phyloP scores from a whole-genome alignment of 352 stramenopile genomes.

The Phytophthora brassicae region DNA sequence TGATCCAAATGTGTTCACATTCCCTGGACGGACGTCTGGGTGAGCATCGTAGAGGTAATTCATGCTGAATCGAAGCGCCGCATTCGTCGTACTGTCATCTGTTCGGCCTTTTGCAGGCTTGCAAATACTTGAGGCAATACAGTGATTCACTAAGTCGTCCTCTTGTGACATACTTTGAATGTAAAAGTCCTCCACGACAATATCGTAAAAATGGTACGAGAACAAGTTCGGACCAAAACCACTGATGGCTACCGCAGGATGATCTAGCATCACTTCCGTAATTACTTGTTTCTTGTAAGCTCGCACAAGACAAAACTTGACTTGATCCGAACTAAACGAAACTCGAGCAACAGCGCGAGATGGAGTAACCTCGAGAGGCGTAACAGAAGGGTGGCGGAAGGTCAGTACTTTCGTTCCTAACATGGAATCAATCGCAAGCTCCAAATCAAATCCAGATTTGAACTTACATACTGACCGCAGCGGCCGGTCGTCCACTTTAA shows the following conservation, averaged over 20 bases:
- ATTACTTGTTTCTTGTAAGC: slow-evolving; percentile 63
- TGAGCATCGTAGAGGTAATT: slow-evolving; percentile 72
- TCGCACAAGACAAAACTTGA: slow-evolving; percentile 75
- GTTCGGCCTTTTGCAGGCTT: slow-evolving; percentile 3
- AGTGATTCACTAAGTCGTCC: slow-evolving; percentile 47
- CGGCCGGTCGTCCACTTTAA: slow-evolving; percentile 70
- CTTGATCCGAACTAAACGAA: slow-evolving; percentile 51
- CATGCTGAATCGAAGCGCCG: slow-evolving; percentile 58
- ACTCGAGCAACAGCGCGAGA: slow-evolving; percentile 50
- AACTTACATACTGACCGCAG: slow-evolving; percentile 51
- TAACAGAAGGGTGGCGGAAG: slow-evolving; percentile 74
- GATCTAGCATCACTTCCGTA: slow-evolving; percentile 53
- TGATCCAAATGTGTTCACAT: slow-evolving; percentile 66
- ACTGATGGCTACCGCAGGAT: slow-evolving; percentile 54
- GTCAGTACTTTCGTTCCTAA: slow-evolving; percentile 59
- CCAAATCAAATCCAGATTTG: slow-evolving; percentile 55
- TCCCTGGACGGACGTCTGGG: slow-evolving; percentile 47
- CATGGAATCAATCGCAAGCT: slow-evolving; percentile 58
- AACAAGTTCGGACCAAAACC: slow-evolving; percentile 82
- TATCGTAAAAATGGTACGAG: slow-evolving; percentile 77
- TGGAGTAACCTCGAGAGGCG: slow-evolving; percentile 58
- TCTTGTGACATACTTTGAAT: slow-evolving; percentile 65
- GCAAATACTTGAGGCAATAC: slow-evolving; percentile 76
- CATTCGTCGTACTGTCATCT: slow-evolving; percentile 8
- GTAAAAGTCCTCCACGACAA: slow-evolving; percentile 72